Base-by-base conservation (phyloP, 192 early-diverging fungal genomes). In the Coemansia sp. region DNA sequence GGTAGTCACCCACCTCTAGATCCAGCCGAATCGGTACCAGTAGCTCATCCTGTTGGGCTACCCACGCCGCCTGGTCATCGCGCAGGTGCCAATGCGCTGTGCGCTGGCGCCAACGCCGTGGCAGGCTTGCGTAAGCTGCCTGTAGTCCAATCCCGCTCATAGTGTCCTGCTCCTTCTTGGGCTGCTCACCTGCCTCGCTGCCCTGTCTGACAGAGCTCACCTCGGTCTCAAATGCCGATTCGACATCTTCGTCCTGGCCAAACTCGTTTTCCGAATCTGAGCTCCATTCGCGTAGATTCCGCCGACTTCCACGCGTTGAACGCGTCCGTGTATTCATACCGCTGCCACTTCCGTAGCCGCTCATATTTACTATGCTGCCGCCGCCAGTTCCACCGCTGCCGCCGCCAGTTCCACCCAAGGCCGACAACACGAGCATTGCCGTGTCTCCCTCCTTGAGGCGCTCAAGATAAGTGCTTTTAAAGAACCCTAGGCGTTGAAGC, bases 21-120 rank as follows among this genome's bases (percentile, higher is more conserved):
- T 97, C 94, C n/a, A 97, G 70, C 10, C 92, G 83, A 28, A 97
- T 95, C 6, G 95, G 95, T 1, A 97, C 91, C 12, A 97, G 69
- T 12, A 85, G 70, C 71, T 94, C 94, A 14, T 86, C 83, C 52
- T 84, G 80, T 48, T 87, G 84, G 5, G 91, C 86, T 9, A 80
- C 62, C 77, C 77, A 80, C 42, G 66, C 71, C 26, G 77, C 77
- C 65, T 80, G 77, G 54, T 44, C 85, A 75, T 56, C 82, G 21
- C 54, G 71, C 54, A 80, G 19, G 42, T 80, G 77, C 64, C 68
- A 74, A 55, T 80, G 77, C n/a, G 77, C 77, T 5, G 77, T 80
- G 34, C 72, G 77, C 53, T 71, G 64, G 19, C 77, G 71, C 28
- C 57, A 59, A 4, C 77, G 77, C 51, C 69, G 72, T 22, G 57